A percentile compares a stretch with the other conserved stretches of the same genome.
These are phyloP conservation scores for Mortierella sp. DNA, from an alignment of 371 early-diverging fungal species.

Conservation along the genomic window DNA sequence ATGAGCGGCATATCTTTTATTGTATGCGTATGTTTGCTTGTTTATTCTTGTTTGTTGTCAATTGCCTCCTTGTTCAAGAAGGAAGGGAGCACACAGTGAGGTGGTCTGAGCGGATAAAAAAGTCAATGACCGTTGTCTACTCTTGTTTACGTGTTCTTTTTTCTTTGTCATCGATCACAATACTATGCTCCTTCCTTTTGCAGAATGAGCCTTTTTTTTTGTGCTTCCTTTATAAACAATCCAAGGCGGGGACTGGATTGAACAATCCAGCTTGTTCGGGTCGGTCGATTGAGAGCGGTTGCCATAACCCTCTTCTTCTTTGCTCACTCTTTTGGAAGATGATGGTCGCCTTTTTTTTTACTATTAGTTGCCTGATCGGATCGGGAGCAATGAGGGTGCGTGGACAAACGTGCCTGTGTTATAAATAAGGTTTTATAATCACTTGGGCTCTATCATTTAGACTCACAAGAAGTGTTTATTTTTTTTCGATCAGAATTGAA, in stretches of 20 bases:
- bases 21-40: neutral
- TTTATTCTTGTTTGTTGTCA: neutral
- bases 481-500: neutral
- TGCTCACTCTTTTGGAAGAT: neutral
- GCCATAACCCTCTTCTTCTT: neutral
- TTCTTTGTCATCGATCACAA: constrained; percentile 2
- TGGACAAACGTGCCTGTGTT: too few species aligned
- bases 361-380: neutral
- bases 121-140: neutral
- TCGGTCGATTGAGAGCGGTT: neutral
- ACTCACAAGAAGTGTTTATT: too few species aligned
- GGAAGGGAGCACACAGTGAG: too few species aligned
- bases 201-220: neutral
- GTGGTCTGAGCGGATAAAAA: constrained; percentile 5
- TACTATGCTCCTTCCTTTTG: neutral
- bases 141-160: neutral
- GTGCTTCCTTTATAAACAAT: too few species aligned
- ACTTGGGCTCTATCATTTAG: neutral
- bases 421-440: neutral
- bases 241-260: too few species aligned
- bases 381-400: neutral
- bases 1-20: neutral
- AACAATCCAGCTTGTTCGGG: neutral
- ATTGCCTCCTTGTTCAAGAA: neutral
- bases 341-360: neutral